These are phyloP conservation scores for Neoboletus subvelutipes DNA, from an alignment of 768 basidiomycete species.

Conservation along the genomic window DNA sequence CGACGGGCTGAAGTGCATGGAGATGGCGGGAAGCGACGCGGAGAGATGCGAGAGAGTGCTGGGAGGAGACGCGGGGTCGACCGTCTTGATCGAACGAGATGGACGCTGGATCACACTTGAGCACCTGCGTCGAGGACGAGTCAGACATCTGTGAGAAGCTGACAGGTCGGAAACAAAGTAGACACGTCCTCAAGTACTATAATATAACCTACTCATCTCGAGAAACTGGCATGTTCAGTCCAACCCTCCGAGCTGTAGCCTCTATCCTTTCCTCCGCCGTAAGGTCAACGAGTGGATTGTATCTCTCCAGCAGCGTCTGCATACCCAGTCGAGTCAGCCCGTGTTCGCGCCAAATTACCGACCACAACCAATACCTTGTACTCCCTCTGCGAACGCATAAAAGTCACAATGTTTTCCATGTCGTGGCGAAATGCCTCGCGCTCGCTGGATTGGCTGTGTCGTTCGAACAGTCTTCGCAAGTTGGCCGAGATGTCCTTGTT, in stretches of 20 bases:
- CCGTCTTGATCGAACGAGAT: constrained; percentile 55
- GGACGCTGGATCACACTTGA: constrained; percentile 61
- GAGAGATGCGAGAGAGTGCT: constrained; percentile 54
- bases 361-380: constrained; percentile 58
- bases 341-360: not conserved
- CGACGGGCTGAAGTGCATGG: constrained; percentile 57
- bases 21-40: constrained; percentile 53
- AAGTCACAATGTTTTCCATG: constrained; percentile 59
- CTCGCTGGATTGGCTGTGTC: constrained; percentile 24
- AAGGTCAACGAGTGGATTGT: constrained; percentile 83
- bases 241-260: constrained; percentile 85
- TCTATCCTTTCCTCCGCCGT: constrained; percentile 77
- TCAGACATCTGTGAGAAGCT: not conserved
- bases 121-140: constrained; percentile 37
- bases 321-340: not conserved
- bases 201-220: constrained; percentile 15
- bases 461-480: constrained; percentile 56
- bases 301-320: constrained; percentile 78
- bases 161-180: constrained; percentile 5
- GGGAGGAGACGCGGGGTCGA: constrained; percentile 47
- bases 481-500: constrained; percentile 45
- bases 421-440: constrained; percentile 40
- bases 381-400: constrained; percentile 70
- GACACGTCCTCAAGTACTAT: constrained; percentile 3
- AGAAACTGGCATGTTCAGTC: constrained; percentile 74